Evolutionary conservation across 371 early-diverging fungal genomes (phyloP).

Genomic region (Actinomortierella wolfii): DNA sequence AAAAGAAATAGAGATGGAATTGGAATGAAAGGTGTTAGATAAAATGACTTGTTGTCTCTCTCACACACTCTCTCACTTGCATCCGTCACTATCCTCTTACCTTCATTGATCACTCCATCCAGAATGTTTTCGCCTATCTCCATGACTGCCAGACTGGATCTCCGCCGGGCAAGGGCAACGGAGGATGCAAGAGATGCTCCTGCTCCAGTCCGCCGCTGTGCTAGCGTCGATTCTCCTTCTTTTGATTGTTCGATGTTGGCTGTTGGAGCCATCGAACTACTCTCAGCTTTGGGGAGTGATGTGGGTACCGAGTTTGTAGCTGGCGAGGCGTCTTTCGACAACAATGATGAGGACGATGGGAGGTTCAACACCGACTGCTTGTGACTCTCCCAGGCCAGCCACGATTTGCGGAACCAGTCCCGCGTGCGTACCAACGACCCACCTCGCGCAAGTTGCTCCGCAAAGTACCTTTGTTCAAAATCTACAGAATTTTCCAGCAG

Average conservation of each 20-base stretch:
- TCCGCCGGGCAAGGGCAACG: too few species aligned
- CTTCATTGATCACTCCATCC: constrained; percentile 45
- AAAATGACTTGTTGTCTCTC: too few species aligned
- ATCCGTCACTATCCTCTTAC: constrained; percentile 8
- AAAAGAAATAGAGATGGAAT: constrained; percentile 1
- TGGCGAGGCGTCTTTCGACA: constrained; percentile 28
- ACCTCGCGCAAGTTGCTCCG: constrained; percentile 49
- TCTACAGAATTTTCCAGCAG: constrained; percentile 51
- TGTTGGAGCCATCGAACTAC: too few species aligned
- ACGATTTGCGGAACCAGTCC: constrained; percentile 48
- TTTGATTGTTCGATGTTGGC: too few species aligned
- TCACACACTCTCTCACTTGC: too few species aligned
- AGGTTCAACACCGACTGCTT: constrained; percentile 20
- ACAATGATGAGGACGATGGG: background rate
- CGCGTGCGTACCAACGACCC: constrained; percentile 41
- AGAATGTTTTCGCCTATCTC: constrained; percentile 45
- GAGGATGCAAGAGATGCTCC: too few species aligned
- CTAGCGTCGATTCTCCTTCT: too few species aligned
- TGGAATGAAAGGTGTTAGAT: background rate
- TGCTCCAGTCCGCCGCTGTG: too few species aligned
- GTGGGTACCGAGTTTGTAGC: constrained; percentile 16
- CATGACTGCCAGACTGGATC: constrained; percentile 21
- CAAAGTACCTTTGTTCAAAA: constrained; percentile 70
- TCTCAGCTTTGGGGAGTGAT: constrained; percentile 10
- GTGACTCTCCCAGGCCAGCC: constrained; percentile 42